Base-by-base conservation (phyloP, 768 basidiomycete genomes). In the Cystoderma amianthinum region DNA sequence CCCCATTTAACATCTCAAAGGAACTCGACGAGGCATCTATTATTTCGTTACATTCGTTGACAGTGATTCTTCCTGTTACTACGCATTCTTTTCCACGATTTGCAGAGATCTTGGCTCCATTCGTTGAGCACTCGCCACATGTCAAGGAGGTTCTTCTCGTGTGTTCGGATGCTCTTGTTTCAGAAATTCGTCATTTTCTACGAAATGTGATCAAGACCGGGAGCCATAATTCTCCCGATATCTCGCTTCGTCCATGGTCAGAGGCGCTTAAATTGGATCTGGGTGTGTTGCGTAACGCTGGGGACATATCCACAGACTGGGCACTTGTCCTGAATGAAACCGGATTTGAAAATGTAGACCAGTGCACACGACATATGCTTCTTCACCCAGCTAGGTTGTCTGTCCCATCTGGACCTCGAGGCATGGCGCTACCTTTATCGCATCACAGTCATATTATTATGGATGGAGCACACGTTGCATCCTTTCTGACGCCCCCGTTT, bases 401-500 rank as follows among this genome's bases (percentile, higher is more conserved):
- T 38, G 40, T 68, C 11, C 72, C 66, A 19, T 51, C 66, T 36
- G 77, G 78, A 15, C 71, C 71, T 1, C 57, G 58, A 33, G 68
- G 68, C 25, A 42, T n/a, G n/a, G n/a, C n/a, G n/a, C n/a, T n/a
- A n/a, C n/a, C n/a, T n/a, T n/a, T n/a, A n/a, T n/a, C n/a, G n/a
- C n/a, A n/a, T n/a, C n/a, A n/a, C n/a, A n/a, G n/a, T n/a, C n/a
- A n/a, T n/a, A n/a, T n/a, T n/a, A n/a, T n/a, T 25, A 13, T 38
- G 38, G 15, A 32, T 56, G 60, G 6, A 50, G 52, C 0, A 16
- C 64, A 63, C 21, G 54, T 67, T 18, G 78, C 74, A 2, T 54
- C 61, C 3, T 78, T 73, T 54, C 61, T 86, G 2, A 51, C 76
- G 2, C 85, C 85, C 12, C 84, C 84, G 2, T 78, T 85, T 45